A percentile compares a stretch with the other conserved stretches of the same genome.
Evolutionary conservation across 352 stramenopile species (phyloP).

Genomic region (Elongisporangium undulatum): DNA sequence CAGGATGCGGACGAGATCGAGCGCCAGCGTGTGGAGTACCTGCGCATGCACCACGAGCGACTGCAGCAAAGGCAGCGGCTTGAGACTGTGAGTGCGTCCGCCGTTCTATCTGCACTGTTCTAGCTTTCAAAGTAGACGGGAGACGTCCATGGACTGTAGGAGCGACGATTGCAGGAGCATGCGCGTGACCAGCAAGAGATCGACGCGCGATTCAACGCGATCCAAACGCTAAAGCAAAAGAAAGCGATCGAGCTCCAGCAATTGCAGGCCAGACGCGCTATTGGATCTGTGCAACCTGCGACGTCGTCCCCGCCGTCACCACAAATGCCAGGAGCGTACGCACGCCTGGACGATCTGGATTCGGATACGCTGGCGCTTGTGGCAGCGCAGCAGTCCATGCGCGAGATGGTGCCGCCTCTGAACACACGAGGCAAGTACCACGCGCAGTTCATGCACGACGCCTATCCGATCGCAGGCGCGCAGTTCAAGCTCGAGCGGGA

Average conservation of each 20-base stretch:
- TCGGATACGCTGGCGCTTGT: conserved; percentile 35
- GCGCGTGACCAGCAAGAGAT: conserved; percentile 22
- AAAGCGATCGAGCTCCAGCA: neutral
- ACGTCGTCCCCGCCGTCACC: neutral
- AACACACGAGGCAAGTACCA: conserved; percentile 74
- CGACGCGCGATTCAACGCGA: conserved; percentile 14
- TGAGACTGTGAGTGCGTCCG: conserved; percentile 39
- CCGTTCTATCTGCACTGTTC: neutral
- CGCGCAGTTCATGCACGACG: conserved; percentile 53
- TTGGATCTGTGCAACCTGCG: neutral
- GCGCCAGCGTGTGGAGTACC: conserved; percentile 27
- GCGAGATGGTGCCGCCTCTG: conserved; percentile 27
- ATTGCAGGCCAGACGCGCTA: neutral
- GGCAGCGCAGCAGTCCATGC: conserved; percentile 30
- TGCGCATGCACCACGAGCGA: conserved; percentile 35
- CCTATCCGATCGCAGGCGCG: conserved; percentile 65
- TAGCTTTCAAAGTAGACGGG: neutral
- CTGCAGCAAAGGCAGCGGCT: conserved; percentile 52
- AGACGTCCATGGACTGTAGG: conserved; percentile 10
- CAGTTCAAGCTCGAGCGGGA: conserved; percentile 71
- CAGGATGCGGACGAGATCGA: conserved; percentile 32
- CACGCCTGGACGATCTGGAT: conserved; percentile 36
- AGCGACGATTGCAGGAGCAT: conserved; percentile 27
- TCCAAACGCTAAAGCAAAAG: conserved; percentile 7
- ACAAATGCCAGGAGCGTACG: conserved; percentile 35